A percentile compares a stretch with the other conserved stretches of the same genome.
phyloP scores from a whole-genome alignment of 140 eudicot species.

The Stevia rebaudiana region DNA sequence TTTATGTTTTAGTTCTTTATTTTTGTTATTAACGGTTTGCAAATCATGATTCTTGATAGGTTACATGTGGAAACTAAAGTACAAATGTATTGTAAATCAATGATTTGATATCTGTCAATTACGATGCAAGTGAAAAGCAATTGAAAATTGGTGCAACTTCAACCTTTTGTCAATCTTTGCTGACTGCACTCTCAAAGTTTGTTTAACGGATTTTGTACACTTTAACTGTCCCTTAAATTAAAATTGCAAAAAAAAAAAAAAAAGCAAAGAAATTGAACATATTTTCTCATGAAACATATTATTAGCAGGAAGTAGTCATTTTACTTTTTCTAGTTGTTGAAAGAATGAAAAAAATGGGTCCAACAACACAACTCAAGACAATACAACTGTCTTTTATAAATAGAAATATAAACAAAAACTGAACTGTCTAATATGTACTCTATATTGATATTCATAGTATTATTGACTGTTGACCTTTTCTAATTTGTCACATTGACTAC shows the following conservation, averaged over 20 bases:
- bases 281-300: not conserved
- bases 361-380: too few species aligned
- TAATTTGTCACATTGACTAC: too few species aligned
- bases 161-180: constrained; percentile 42
- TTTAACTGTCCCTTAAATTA: not conserved
- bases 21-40: not conserved
- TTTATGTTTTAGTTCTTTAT: not conserved
- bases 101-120: constrained; percentile 74
- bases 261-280: too few species aligned
- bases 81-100: too few species aligned
- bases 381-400: not conserved
- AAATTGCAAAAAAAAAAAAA: not conserved
- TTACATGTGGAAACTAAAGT: constrained; percentile 58
- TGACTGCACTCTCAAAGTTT: not conserved
- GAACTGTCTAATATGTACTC: not conserved
- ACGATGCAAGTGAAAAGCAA: constrained; percentile 46
- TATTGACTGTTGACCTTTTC: not conserved
- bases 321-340: not conserved
- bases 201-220: not conserved
- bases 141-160: constrained; percentile 75
- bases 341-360: not conserved
- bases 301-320: too few species aligned
- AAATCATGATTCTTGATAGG: constrained; percentile 27
- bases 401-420: not conserved
- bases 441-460: not conserved